Base-by-base conservation (phyloP, 495 filamentous ascomycete species). In the Aspergillus homomorphus region DNA sequence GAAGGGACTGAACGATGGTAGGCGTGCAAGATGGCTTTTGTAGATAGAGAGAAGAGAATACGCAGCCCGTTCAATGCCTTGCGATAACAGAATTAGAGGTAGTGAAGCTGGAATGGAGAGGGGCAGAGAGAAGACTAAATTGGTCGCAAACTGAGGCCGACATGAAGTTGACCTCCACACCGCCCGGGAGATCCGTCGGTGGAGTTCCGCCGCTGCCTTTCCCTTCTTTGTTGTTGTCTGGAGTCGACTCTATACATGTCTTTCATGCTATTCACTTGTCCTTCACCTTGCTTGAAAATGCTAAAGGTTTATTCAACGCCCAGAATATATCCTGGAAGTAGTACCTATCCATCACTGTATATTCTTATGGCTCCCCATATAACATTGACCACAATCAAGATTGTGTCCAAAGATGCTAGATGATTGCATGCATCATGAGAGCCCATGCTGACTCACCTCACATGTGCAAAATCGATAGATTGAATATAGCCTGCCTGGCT, bases 181-280 rank as follows among this genome's bases (percentile, higher is more conserved):
- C 51, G 21, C 42, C 51, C 41, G 65, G 10, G 62, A 26, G 10
- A 43, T 74, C 64, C 44, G 81, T 72, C 60, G 22, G 48, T 23
- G 48, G 48, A 51, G 48, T 16, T 51, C 18, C 48, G 23, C 48
- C 48, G 48, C 48, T 15, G 48, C 48, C 33, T 10, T 38, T n/a
- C n/a, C 33, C 33, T 4, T 30, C 4, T 10, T 30, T 10, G 10
- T 4, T 30, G 26, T n/a, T n/a, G 26, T 4, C 26, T 30, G 26
- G 10, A 30, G 26, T 38, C 12, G 33, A 38, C 10, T 38, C 33
- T 38, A 14, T 38, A 38, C 33, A 28, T 28, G 4, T 28, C 26
- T 28, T 28, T 28, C 26, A 28, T 28, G 4, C 9, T 9, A 4
- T 28, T 28, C 26, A 28, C 9, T 3, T 38, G 33, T 38, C 33